Conservation (phyloP, 164 flowering plant genomes). For the Litsea cubeba region DNA sequence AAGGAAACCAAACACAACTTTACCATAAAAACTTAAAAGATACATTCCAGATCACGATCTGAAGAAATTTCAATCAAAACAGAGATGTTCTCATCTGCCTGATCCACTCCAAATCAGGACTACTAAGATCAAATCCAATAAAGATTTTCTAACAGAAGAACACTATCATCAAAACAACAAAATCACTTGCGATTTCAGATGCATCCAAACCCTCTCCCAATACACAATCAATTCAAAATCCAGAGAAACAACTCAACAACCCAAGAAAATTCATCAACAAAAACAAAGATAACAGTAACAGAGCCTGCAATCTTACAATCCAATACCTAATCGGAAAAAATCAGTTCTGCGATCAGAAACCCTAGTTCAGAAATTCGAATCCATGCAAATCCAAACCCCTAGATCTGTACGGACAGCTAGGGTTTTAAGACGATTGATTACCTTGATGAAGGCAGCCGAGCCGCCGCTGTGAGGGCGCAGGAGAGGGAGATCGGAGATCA, state of each 20-base stretch:
- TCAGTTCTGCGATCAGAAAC: neutral
- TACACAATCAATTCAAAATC: neutral
- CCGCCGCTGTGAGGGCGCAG: constrained; percentile 43
- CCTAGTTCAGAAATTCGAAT: neutral
- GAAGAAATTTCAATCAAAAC: too few relatives aligned
- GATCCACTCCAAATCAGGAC: too few relatives aligned
- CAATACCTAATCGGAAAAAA: constrained; percentile 1
- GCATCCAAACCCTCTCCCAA: neutral
- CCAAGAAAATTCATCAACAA: too few relatives aligned
- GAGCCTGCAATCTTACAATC: neutral
- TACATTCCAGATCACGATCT: too few relatives aligned
- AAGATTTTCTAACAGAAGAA: neutral
- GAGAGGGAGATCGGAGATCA: constrained; percentile 31
- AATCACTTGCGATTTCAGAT: neutral
- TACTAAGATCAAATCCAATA: neutral
- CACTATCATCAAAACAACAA: neutral
- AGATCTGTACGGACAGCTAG: constrained; percentile 23
- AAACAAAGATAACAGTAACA: neutral
- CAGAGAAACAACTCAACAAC: neutral
- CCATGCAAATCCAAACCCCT: constrained; percentile 19
- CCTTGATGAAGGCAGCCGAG: constrained; percentile 34
- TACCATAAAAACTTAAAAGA: too few relatives aligned
- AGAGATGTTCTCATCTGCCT: too few relatives aligned
- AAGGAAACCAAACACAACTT: too few relatives aligned
- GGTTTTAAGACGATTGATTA: constrained; percentile 8